These are phyloP conservation scores for Toxoplasma gondii DNA, from an alignment of 169 alveolate species.

Conservation along the genomic window DNA sequence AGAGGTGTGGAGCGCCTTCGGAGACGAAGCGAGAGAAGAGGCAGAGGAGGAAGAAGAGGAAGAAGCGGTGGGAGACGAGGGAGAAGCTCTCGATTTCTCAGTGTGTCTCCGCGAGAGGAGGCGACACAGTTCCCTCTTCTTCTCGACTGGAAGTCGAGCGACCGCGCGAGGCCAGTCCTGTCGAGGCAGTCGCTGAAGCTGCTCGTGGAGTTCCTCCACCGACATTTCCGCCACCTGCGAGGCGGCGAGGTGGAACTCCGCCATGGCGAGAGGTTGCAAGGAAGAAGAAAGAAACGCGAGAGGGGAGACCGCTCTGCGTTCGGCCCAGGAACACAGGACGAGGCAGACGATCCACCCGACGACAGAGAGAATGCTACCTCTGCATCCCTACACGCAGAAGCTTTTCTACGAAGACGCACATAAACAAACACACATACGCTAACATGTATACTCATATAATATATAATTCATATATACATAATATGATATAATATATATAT, in stretches of 20 bases:
- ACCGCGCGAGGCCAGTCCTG: not conserved
- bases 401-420: no score
- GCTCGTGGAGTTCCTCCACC: not conserved
- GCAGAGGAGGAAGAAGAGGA: not conserved
- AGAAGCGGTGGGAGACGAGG: not conserved
- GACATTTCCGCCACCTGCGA: not conserved
- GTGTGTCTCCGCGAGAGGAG: not conserved
- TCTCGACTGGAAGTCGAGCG: constrained; percentile 3
- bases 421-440: no score
- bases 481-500: no score
- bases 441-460: no score
- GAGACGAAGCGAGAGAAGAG: not conserved
- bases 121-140: constrained; percentile 1
- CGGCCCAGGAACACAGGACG: no score
- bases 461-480: no score
- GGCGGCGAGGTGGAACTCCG: not conserved
- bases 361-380: no score
- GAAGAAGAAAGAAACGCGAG: no score
- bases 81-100: not conserved
- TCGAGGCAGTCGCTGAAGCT: not conserved
- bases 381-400: no score
- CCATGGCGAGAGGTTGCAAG: no score
- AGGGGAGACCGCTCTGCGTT: no score
- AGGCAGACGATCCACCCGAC: no score
- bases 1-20: not conserved